Evolutionary conservation across 208 protist genomes (phyloP).

Genomic region (Leishmania aethiopica): DNA sequence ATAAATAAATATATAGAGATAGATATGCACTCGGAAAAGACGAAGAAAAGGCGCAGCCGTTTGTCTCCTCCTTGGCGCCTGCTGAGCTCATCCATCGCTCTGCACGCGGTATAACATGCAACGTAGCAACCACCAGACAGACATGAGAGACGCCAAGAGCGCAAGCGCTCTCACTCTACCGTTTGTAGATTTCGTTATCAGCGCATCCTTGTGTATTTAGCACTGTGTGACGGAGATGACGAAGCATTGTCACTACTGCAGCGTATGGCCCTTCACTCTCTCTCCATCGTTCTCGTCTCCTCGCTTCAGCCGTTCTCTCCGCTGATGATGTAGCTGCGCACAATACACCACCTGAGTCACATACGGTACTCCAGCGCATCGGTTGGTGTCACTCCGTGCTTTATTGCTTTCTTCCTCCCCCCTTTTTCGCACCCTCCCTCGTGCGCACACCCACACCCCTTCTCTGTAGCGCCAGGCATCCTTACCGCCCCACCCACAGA

Average conservation of each 20-base stretch:
- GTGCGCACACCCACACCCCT: background rate
- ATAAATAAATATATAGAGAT: too few relatives aligned
- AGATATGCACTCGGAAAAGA: background rate
- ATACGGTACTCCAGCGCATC: background rate
- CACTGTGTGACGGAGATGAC: background rate
- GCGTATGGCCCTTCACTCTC: background rate
- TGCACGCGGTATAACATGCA: background rate
- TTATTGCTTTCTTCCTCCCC: background rate
- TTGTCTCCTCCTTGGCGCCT: background rate
- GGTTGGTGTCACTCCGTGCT: background rate
- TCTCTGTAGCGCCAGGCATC: background rate
- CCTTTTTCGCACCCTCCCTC: background rate
- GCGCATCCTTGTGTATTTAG: background rate
- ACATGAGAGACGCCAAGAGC: background rate
- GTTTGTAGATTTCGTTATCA: background rate
- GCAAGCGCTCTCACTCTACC: background rate
- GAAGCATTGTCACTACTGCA: background rate
- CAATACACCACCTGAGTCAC: background rate
- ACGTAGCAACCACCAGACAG: background rate
- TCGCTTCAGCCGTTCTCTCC: background rate
- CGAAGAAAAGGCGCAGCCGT: background rate
- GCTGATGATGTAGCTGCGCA: background rate
- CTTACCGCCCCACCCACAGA: background rate
- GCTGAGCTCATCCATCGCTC: background rate
- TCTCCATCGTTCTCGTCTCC: background rate